Percentiles rank a stretch among this genome's conserved stretches.
Evolutionary conservation across 2,329 filamentous ascomycete genomes (phyloP).

Genomic region (Apiospora koreana): DNA sequence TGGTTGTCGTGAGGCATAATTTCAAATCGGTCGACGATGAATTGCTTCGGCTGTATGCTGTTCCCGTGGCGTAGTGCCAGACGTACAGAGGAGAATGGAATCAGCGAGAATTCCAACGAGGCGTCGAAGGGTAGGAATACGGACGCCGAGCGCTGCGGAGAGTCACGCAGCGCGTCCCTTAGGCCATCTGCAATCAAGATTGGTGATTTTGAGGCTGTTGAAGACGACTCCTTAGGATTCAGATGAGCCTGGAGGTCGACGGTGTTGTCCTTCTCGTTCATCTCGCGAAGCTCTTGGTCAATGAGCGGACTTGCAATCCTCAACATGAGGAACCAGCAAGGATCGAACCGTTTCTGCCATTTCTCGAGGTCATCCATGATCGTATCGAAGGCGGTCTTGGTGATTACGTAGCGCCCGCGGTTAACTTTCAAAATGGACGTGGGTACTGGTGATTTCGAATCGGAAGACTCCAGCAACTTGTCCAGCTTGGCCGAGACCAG

Average conservation of each 20-base stretch:
- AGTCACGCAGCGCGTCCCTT: background rate
- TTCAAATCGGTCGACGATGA: background rate
- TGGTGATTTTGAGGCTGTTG: background rate
- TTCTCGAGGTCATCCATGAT: background rate
- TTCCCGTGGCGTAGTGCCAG: background rate
- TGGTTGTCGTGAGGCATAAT: background rate
- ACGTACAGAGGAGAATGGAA: background rate
- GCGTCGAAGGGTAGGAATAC: background rate
- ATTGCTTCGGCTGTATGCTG: background rate
- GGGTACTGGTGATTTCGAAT: background rate
- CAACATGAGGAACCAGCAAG: slow-evolving; percentile 10
- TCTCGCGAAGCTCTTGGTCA: background rate
- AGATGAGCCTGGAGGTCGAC: background rate
- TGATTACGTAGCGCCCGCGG: background rate
- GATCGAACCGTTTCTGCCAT: slow-evolving; percentile 8
- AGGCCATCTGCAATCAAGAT: background rate
- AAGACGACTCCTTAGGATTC: background rate
- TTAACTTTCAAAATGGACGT: background rate
- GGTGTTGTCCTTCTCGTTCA: background rate
- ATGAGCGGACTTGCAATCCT: background rate
- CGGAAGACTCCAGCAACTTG: background rate
- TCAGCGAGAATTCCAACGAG: background rate
- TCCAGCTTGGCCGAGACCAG: background rate
- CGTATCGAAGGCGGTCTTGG: background rate
- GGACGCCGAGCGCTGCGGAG: background rate